Evolutionary conservation across 1,284 basidiomycete genomes (phyloP).

Genomic region (Chondrostereum purpureum): DNA sequence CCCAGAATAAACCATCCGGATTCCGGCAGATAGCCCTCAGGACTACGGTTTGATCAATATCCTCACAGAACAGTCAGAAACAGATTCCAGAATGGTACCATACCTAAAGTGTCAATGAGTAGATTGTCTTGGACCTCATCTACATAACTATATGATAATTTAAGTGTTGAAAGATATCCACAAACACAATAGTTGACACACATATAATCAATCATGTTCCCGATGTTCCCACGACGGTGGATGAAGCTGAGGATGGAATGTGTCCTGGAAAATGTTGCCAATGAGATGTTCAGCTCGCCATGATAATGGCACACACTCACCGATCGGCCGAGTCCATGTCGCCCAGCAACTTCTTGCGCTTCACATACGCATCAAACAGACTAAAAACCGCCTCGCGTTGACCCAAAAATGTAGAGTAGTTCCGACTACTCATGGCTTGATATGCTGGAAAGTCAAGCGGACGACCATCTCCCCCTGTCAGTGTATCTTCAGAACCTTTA

Average conservation of each 20-base stretch:
- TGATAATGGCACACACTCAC: no score
- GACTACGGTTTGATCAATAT: constrained; percentile 36
- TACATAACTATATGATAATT: constrained; percentile 46
- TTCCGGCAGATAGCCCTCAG: constrained; percentile 55
- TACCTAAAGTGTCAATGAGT: constrained; percentile 58
- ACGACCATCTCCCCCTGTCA: constrained; percentile 23
- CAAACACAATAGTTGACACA: constrained; percentile 23
- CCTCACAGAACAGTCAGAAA: neutral
- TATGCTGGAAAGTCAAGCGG: constrained; percentile 43
- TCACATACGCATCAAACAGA: constrained; percentile 50
- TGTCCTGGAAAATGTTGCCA: no score
- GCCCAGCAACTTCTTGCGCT: constrained; percentile 35
- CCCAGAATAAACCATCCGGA: constrained; percentile 67
- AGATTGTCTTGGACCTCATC: constrained; percentile 73
- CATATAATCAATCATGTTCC: constrained; percentile 50
- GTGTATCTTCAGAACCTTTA: constrained; percentile 53
- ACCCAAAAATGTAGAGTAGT: constrained; percentile 47
- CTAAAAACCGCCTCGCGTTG: constrained; percentile 44
- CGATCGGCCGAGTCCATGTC: constrained; percentile 62
- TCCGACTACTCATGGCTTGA: constrained; percentile 38
- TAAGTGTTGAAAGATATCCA: constrained; percentile 8
- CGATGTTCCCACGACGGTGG: constrained; percentile 24
- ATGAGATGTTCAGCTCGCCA: no score
- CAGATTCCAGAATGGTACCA: constrained; percentile 12
- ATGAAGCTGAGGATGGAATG: constrained; percentile 43